Base-by-base conservation (phyloP, 345 rosid species). In the Dipteronia sinensis region DNA sequence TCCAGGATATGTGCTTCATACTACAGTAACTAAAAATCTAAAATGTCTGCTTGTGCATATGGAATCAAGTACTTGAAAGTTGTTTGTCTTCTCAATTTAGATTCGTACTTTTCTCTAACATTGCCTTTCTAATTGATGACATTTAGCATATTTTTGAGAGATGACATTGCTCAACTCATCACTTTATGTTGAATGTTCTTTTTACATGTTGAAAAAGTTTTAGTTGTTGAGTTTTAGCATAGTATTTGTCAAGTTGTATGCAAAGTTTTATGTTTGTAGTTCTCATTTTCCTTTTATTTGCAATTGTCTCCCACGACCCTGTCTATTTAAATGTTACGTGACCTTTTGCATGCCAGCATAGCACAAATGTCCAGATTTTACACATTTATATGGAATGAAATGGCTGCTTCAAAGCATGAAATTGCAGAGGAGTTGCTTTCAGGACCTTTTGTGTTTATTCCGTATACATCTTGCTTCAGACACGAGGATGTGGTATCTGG, bases 301-400 rank as follows among this genome's bases (percentile, higher is more conserved):
- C n/a, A n/a, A n/a, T n/a, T 49, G 34, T 22, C 34, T 53, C 16
- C 58, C 29, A 17, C 55, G 27, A 65, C 40, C 64, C 42, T 29
- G 5, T 23, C 65, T 22, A 58, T 31, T 63, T 63, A 75, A 78
- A 70, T 83, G 69, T 1, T n/a, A 64, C 38, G 51, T 67, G 19
- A 20, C 79, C 80, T 83, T 85, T 75, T 11, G 47, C 77, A 29
- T 82, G 80, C 75, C 98, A 96, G 99, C 75, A 75, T 90, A 62
- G 85, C 87, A 66, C 90, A 92, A 83, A 90, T 96, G 87, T 84
- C 97, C 70, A 90, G 85, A 81, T 87, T 94, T 31, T 96, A 96
- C 85, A 74, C 88, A 67, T 91, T 82, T 82, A 81, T 96, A 73
- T 88, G 93, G 96, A 88, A 85, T 79, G 91, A 94, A 85, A 85